Evolutionary conservation across 805 yeast genomes (phyloP).

Genomic region (Limtongia smithiae): DNA sequence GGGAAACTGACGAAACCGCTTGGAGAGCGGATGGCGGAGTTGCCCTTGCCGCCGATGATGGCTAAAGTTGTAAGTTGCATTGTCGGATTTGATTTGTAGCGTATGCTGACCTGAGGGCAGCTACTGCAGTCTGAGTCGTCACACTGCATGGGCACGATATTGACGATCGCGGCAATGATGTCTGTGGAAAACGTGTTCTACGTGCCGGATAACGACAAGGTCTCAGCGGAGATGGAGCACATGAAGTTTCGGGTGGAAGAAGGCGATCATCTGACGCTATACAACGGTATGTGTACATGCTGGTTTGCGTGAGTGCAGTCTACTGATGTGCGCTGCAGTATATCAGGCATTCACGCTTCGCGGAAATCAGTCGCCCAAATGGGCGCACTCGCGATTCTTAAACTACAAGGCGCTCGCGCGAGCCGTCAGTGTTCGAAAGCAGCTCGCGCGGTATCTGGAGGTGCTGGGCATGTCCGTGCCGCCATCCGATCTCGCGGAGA

Average conservation of each 20-base stretch:
- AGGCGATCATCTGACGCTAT: constrained; percentile 75
- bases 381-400: constrained; percentile 67
- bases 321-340: constrained; percentile 46
- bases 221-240: constrained; percentile 60
- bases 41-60: constrained; percentile 71
- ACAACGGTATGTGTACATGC: constrained; percentile 65
- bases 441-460: constrained; percentile 41
- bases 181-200: constrained; percentile 71
- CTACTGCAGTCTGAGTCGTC: constrained; percentile 50
- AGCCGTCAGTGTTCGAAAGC: constrained; percentile 64
- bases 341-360: constrained; percentile 22
- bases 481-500: neutral
- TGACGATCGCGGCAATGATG: constrained; percentile 72
- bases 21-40: constrained; percentile 61
- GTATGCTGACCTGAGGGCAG: neutral
- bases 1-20: constrained; percentile 57
- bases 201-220: constrained; percentile 61
- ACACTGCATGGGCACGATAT: constrained; percentile 62
- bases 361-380: constrained; percentile 43
- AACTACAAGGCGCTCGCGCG: constrained; percentile 58
- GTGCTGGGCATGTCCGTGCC: constrained; percentile 5
- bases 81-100: neutral
- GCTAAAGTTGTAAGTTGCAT: constrained; percentile 50
- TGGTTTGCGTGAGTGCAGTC: too few relatives aligned
- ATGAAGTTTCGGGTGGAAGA: constrained; percentile 66